These are phyloP conservation scores for Tuber indicum DNA, from an alignment of 495 filamentous ascomycete species.

Conservation along the genomic window DNA sequence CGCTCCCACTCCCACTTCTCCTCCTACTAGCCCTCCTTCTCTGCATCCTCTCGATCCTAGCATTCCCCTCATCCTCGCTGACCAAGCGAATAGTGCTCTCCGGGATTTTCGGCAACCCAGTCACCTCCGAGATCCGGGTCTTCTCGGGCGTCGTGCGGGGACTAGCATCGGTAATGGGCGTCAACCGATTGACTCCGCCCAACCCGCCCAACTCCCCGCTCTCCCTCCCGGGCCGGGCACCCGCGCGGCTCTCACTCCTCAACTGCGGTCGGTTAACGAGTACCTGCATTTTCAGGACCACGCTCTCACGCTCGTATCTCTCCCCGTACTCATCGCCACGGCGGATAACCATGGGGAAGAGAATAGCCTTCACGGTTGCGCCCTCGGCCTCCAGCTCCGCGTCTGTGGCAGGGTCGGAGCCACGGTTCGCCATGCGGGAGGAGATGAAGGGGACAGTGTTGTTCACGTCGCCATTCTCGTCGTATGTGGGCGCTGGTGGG, in stretches of 20 bases:
- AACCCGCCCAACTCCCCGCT: background rate
- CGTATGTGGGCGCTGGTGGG: conserved; percentile 89
- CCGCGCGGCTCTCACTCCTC: conserved; percentile 29
- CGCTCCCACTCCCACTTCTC: background rate
- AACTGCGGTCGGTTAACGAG: conserved; percentile 52
- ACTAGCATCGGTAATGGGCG: conserved; percentile 36
- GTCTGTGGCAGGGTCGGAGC: conserved; percentile 59
- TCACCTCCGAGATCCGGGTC: conserved; percentile 9
- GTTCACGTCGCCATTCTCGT: conserved; percentile 78
- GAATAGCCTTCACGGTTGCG: conserved; percentile 77
- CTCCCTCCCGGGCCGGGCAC: background rate
- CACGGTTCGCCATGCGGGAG: conserved; percentile 85
- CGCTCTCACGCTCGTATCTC: conserved; percentile 75
- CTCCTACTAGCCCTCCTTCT: background rate
- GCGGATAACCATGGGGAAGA: conserved; percentile 92
- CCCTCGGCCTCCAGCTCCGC: conserved; percentile 66
- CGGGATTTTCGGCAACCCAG: conserved; percentile 27
- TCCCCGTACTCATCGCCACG: conserved; percentile 81
- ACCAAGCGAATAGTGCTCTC: conserved; percentile 39
- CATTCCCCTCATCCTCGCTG: conserved; percentile 16
- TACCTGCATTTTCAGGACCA: conserved; percentile 89
- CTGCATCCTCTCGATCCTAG: background rate
- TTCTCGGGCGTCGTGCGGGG: conserved; percentile 35
- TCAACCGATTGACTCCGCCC: conserved; percentile 23
- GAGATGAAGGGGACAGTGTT: conserved; percentile 83